These are phyloP conservation scores for Pisolithus thermaeus DNA, from an alignment of 1,284 basidiomycete species.

Conservation along the genomic window DNA sequence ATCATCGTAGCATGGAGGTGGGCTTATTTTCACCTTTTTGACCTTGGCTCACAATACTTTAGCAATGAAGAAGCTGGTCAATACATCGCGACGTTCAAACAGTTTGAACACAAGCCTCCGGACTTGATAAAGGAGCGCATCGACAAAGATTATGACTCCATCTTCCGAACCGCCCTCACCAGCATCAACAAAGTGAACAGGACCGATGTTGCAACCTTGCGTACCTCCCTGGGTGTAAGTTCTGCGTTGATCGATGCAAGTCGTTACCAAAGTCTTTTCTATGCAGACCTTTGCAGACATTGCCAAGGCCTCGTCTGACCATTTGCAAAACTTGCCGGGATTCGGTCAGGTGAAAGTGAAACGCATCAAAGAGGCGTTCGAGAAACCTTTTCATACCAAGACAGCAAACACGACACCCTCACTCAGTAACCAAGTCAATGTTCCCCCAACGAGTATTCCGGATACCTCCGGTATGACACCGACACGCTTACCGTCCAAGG, in stretches of 20 bases:
- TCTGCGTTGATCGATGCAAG: background rate
- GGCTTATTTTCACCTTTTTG: background rate
- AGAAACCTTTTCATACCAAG: constrained; percentile 67
- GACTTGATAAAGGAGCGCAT: constrained; percentile 91
- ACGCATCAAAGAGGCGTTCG: constrained; percentile 72
- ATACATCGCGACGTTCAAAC: constrained; percentile 89
- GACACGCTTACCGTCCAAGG: too few species aligned
- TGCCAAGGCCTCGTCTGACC: constrained; percentile 65
- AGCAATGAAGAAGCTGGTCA: constrained; percentile 89
- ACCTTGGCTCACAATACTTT: constrained; percentile 5
- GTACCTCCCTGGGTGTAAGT: constrained; percentile 88
- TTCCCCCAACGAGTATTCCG: too few species aligned
- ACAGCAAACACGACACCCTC: constrained; percentile 47
- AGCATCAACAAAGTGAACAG: constrained; percentile 94
- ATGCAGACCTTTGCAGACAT: constrained; percentile 80
- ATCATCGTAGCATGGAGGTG: constrained; percentile 88
- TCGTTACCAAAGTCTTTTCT: constrained; percentile 1
- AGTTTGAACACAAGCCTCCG: constrained; percentile 90
- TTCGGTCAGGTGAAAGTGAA: constrained; percentile 94
- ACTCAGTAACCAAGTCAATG: constrained; percentile 8
- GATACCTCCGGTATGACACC: too few species aligned
- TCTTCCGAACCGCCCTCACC: constrained; percentile 84
- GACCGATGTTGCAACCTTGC: constrained; percentile 92
- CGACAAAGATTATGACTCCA: constrained; percentile 81
- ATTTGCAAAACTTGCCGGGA: constrained; percentile 82